phyloP scores from a whole-genome alignment of 2,329 filamentous ascomycete species.

The Hymenoscyphus linearis region DNA sequence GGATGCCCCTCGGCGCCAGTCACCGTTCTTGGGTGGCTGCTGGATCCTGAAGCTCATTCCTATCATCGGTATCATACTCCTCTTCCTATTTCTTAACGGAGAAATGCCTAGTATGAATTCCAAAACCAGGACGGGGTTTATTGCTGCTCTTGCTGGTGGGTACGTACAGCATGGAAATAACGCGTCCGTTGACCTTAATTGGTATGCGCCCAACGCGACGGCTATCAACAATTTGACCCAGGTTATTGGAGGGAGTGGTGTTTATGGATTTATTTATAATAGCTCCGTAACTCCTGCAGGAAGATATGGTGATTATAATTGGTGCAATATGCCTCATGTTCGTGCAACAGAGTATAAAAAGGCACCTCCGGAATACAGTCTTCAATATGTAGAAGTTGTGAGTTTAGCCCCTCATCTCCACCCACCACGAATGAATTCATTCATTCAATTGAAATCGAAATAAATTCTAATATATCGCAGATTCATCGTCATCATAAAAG shows the following conservation, averaged over 20 bases:
- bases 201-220: slow-evolving; percentile 52
- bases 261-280: slow-evolving; percentile 72
- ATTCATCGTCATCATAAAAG: slow-evolving; percentile 83
- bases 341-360: slow-evolving; percentile 57
- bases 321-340: slow-evolving; percentile 84
- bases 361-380: slow-evolving; percentile 49
- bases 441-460: background rate
- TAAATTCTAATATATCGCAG: slow-evolving; percentile 21
- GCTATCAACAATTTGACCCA: slow-evolving; percentile 56
- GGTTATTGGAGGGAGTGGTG: slow-evolving; percentile 54
- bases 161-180: slow-evolving; percentile 16
- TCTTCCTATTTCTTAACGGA: slow-evolving; percentile 15
- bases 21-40: slow-evolving; percentile 5
- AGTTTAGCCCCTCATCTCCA: slow-evolving; percentile 26
- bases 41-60: slow-evolving; percentile 18
- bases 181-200: slow-evolving; percentile 33
- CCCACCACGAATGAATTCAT: too few species aligned
- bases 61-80: slow-evolving; percentile 13
- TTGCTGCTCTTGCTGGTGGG: slow-evolving; percentile 21
- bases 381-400: slow-evolving; percentile 73
- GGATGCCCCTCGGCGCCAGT: slow-evolving; percentile 11
- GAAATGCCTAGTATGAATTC: slow-evolving; percentile 20
- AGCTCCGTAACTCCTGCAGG: slow-evolving; percentile 52
- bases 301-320: slow-evolving; percentile 66
- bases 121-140: slow-evolving; percentile 14